Evolutionary conservation across 2,329 filamentous ascomycete species (phyloP), one percentile per base, ranked within the genome.

Genomic region (Aspergillus costaricaensis): DNA sequence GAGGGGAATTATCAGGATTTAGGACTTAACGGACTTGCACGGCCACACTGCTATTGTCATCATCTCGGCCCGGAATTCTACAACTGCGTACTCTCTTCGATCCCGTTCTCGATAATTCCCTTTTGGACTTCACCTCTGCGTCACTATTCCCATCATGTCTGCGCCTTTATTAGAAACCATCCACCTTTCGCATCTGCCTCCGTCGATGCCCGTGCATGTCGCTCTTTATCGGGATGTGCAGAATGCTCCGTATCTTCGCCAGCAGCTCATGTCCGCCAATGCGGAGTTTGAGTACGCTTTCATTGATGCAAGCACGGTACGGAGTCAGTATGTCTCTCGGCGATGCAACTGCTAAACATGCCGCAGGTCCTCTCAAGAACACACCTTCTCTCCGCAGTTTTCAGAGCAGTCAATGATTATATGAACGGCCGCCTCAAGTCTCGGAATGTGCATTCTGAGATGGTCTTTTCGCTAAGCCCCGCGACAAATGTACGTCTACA

Each of bases 241-340:
- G 63, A 99, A 99, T 74, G 85, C 92, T 10, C 77, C 85, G 0
- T 92, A 89, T 71, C 82, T 99, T 47, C 89, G 92, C 55, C 82
- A 88, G 67, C 93, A 97, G 78, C 86, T 99, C 5, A 82, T 98
- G n/a, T 84, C 86, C 5, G 90, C 91, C 55, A 96, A 98, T 72
- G 72, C 86, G 10, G 88, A 89, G 8, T 98, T 93, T 69, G 92
- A 98, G 77, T 98, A 98, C 81, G 92, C 93, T 36, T 90, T 99
- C 67, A 85, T 99, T 50, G 94, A 99, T 78, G 92, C 92, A 19
- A 87, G 86, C 49, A 86, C 91, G 74, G 89, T 93, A 82, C 62
- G 83, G 39, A 12, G 55, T 54, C 39, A 56, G 39, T 5, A 21
- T 25, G 41, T 17, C 15, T 36, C 5, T 53, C 30, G 17, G n/a